Percentiles rank a stretch among this genome's conserved stretches.
phyloP scores from a whole-genome alignment of 2,329 filamentous ascomycete species.

The Tolypocladium capitatum region DNA sequence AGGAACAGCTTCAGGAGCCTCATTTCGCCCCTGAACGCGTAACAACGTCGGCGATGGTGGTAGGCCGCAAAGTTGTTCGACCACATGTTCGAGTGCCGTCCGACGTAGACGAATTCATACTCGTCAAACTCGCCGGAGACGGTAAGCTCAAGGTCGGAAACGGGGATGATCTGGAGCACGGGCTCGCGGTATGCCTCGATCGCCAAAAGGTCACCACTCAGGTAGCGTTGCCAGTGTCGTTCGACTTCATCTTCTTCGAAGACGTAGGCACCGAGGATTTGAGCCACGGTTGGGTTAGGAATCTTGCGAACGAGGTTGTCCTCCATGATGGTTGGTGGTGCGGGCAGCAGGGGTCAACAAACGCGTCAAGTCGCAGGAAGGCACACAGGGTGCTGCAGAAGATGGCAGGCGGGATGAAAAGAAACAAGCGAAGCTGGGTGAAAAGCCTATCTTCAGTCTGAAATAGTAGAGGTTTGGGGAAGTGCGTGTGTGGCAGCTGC shows the following conservation, averaged over 20 bases:
- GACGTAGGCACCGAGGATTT: neutral
- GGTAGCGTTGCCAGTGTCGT: neutral
- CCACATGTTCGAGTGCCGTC: neutral
- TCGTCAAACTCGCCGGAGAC: neutral
- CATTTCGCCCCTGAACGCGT: conserved; percentile 6
- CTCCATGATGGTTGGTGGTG: neutral
- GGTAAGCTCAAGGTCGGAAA: neutral
- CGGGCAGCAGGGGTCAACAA: neutral
- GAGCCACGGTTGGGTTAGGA: neutral
- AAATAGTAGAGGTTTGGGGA: neutral
- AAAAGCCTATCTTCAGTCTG: neutral
- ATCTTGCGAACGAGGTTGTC: neutral
- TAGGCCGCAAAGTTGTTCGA: conserved; percentile 5
- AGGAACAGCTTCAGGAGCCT: conserved; percentile 3
- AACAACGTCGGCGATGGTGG: neutral
- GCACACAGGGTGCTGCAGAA: neutral
- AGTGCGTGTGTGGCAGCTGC: neutral
- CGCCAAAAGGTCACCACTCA: neutral
- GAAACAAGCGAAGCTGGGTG: neutral
- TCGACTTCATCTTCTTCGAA: neutral
- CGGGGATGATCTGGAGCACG: neutral
- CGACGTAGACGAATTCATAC: neutral
- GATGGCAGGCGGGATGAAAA: neutral
- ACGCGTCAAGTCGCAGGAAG: neutral
- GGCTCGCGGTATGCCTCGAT: neutral